Evolutionary conservation across 108 stramenopile species (phyloP).

Genomic region (Skeletonema costatum): DNA sequence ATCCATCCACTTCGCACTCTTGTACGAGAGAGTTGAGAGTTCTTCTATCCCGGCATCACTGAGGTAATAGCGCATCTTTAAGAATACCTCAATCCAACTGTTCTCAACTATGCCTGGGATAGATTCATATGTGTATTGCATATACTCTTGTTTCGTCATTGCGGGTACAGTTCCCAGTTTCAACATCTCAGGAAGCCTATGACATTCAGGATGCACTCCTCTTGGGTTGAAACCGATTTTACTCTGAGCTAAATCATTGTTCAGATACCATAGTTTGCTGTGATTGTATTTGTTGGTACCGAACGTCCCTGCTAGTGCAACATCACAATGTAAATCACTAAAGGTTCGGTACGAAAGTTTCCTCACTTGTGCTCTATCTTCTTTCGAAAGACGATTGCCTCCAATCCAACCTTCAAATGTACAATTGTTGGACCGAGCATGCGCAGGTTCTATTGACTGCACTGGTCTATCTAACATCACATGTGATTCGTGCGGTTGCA

Average conservation of each 20-base stretch:
- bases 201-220: neutral
- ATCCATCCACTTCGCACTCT: neutral
- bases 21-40: neutral
- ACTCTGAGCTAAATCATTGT: constrained; percentile 6
- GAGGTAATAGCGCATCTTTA: neutral
- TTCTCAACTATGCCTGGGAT: neutral
- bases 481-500: neutral
- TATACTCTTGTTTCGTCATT: constrained; percentile 1
- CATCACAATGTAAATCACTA: neutral
- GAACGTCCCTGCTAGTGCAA: neutral
- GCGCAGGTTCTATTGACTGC: neutral
- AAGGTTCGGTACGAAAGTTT: neutral
- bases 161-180: constrained; percentile 1
- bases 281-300: neutral
- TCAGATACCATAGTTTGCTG: neutral
- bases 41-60: neutral
- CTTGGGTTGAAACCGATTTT: neutral
- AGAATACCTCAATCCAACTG: neutral
- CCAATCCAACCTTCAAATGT: neutral
- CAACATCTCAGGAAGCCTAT: neutral
- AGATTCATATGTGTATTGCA: neutral
- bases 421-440: neutral
- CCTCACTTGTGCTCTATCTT: neutral
- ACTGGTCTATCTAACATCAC: neutral
- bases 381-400: neutral